Evolutionary conservation across 164 flowering plant genomes (phyloP).

Genomic region (Dillenia turbinata): DNA sequence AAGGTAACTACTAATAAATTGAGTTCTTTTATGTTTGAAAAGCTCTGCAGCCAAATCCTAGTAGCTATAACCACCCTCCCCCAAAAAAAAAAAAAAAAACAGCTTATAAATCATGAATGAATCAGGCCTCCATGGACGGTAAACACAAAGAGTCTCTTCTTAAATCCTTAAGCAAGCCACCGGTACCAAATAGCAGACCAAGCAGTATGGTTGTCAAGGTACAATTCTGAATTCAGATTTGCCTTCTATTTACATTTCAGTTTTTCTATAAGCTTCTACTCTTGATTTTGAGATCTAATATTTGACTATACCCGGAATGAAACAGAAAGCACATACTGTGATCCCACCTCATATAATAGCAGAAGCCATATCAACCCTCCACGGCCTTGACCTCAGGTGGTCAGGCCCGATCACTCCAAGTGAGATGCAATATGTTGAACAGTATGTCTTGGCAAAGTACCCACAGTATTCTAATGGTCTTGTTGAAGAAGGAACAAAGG

Average conservation of each 20-base stretch:
- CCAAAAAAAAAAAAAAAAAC: slow-evolving; percentile 2
- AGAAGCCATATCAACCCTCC: slow-evolving; percentile 82
- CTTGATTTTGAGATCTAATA: not conserved
- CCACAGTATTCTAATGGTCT: slow-evolving; percentile 66
- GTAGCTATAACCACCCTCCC: not conserved
- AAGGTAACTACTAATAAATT: slow-evolving; percentile 23
- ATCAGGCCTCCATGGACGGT: slow-evolving; percentile 30
- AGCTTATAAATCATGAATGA: slow-evolving; percentile 1
- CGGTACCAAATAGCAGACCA: slow-evolving; percentile 38
- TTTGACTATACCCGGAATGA: not conserved
- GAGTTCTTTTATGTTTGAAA: not conserved
- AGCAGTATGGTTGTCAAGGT: slow-evolving; percentile 73
- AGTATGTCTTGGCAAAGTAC: slow-evolving; percentile 71
- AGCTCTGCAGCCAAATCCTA: too few species aligned
- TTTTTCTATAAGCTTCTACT: not conserved
- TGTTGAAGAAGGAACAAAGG: slow-evolving; percentile 44
- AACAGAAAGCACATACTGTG: slow-evolving; percentile 58
- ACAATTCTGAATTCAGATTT: slow-evolving; percentile 4
- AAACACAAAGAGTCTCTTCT: slow-evolving; percentile 25
- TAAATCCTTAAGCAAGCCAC: slow-evolving; percentile 31
- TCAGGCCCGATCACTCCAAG: slow-evolving; percentile 79
- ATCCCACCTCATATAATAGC: slow-evolving; percentile 79
- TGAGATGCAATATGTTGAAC: slow-evolving; percentile 74
- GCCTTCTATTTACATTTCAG: not conserved
- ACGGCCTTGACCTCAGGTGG: slow-evolving; percentile 72